Conservation (phyloP, 768 basidiomycete genomes). For the Mycena vitilis region DNA sequence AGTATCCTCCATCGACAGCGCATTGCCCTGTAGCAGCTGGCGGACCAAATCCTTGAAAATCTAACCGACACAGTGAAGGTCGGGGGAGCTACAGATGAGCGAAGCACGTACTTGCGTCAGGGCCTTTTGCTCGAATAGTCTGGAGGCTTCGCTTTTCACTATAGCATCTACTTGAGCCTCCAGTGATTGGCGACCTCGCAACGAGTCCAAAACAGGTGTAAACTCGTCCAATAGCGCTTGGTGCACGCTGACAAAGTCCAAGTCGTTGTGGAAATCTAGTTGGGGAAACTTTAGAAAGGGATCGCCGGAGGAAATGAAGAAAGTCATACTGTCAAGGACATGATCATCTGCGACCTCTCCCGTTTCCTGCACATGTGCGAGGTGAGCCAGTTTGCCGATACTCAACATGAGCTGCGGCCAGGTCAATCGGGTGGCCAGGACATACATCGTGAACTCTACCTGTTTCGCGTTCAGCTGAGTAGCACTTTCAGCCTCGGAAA, state of each 20-base stretch:
- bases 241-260: slow-evolving; percentile 91
- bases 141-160: slow-evolving; percentile 63
- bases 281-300: slow-evolving; percentile 24
- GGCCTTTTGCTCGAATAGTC: slow-evolving; percentile 59
- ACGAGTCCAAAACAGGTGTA: slow-evolving; percentile 55
- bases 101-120: slow-evolving; percentile 59
- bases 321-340: slow-evolving; percentile 64
- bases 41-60: slow-evolving; percentile 78
- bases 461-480: slow-evolving; percentile 78
- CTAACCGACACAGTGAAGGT: slow-evolving; percentile 46
- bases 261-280: slow-evolving; percentile 84
- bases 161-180: slow-evolving; percentile 79
- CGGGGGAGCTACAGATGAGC: not conserved
- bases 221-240: slow-evolving; percentile 75
- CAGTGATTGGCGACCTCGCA: slow-evolving; percentile 70
- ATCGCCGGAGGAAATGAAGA: not conserved
- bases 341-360: slow-evolving; percentile 58
- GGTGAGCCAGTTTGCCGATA: slow-evolving; percentile 86
- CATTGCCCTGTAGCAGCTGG: slow-evolving; percentile 78
- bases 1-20: slow-evolving; percentile 80
- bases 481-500: slow-evolving; percentile 69
- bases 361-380: slow-evolving; percentile 80
- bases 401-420: slow-evolving; percentile 83
- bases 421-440: slow-evolving; percentile 2
- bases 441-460: slow-evolving; percentile 53